Conservation (phyloP, 73 alveolate genomes). For the Tetrahymena borealis region DNA sequence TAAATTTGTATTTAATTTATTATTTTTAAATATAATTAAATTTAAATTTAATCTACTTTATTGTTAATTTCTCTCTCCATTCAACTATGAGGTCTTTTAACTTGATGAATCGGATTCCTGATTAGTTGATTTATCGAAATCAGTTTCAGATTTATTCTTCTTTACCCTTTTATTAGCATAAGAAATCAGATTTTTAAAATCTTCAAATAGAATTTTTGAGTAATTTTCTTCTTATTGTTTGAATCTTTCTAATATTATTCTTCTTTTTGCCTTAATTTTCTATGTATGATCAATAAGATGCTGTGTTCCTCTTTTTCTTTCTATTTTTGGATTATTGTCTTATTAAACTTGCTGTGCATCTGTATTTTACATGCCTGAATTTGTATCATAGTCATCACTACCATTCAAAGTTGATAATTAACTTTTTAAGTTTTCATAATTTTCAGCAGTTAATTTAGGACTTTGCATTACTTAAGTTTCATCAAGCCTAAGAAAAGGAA, state of each 20-base stretch:
- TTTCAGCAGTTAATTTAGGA: too few species aligned
- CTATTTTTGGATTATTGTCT: background rate
- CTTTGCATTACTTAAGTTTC: too few species aligned
- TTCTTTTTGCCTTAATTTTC: background rate
- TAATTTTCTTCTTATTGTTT: background rate
- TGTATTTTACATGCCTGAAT: too few species aligned
- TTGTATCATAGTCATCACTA: too few species aligned
- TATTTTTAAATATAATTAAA: background rate
- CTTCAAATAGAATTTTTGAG: background rate
- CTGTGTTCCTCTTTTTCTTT: background rate
- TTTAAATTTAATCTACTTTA: too few species aligned
- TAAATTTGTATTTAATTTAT: background rate
- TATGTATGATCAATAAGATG: background rate
- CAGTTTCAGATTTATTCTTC: background rate
- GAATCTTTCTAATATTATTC: background rate
- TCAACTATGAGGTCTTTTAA: background rate
- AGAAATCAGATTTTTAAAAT: background rate
- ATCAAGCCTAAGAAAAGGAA: too few species aligned
- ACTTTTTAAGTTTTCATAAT: too few species aligned
- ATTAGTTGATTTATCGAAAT: background rate
- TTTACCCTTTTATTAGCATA: background rate
- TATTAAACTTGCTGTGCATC: background rate
- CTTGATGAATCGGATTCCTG: background rate
- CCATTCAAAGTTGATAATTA: too few species aligned
- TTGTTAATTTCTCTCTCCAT: background rate